These are phyloP conservation scores for Xylariaceae sp. DNA, from an alignment of 2,329 filamentous ascomycete species.

Conservation along the genomic window DNA sequence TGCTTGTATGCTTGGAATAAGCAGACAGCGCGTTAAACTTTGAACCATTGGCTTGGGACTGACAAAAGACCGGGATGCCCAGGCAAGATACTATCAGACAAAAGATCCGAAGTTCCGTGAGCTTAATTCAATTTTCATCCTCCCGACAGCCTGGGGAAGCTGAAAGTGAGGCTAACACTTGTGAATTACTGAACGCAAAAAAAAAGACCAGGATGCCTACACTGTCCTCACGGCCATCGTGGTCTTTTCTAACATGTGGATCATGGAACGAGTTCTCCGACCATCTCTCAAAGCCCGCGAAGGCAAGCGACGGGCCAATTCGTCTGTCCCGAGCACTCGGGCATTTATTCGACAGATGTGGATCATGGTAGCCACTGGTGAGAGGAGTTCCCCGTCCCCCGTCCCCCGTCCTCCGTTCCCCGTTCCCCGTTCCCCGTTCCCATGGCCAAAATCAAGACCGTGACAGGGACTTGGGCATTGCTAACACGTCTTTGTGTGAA, in stretches of 20 bases:
- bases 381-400: constrained; percentile 7
- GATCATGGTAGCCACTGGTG: constrained; percentile 59
- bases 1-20: no score
- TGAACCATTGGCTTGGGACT: no score
- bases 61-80: background rate
- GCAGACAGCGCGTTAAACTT: no score
- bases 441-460: background rate
- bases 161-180: background rate
- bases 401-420: background rate
- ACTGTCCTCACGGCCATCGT: constrained; percentile 65
- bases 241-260: constrained; percentile 66
- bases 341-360: constrained; percentile 60
- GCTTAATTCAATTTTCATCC: constrained; percentile 26
- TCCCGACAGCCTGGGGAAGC: background rate
- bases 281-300: constrained; percentile 42
- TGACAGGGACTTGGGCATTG: background rate
- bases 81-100: constrained; percentile 65
- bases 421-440: background rate
- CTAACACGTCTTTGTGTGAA: background rate
- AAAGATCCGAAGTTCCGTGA: constrained; percentile 82
- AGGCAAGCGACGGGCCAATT: constrained; percentile 41
- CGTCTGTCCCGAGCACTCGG: constrained; percentile 26
- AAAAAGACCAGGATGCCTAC: constrained; percentile 49
- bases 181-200: background rate
- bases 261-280: constrained; percentile 54